Percentiles rank a stretch among this genome's conserved stretches.
Evolutionary conservation across 208 protist species (phyloP).

Genomic region (Crithidia sp.): DNA sequence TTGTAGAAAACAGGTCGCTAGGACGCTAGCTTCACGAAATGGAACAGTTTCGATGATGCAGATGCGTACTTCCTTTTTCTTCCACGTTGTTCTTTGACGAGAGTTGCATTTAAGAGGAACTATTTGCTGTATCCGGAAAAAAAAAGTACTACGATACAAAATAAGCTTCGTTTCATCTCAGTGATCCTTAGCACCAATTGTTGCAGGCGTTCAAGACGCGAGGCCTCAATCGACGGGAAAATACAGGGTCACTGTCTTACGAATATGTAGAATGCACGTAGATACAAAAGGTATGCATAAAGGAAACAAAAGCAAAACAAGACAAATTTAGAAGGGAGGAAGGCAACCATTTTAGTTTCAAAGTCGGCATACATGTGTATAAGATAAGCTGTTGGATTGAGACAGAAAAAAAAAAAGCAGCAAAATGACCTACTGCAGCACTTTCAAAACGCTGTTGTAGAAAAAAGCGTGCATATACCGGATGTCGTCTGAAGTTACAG

Average conservation of each 20-base stretch:
- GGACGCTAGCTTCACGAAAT: too few relatives aligned
- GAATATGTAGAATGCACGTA: too few relatives aligned
- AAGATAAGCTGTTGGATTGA: conserved; percentile 5
- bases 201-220: too few relatives aligned
- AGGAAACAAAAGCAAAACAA: background rate
- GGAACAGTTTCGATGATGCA: conserved; percentile 2
- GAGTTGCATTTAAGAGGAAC: too few relatives aligned
- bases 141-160: too few relatives aligned
- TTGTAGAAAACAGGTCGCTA: too few relatives aligned
- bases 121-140: too few relatives aligned
- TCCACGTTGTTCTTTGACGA: background rate
- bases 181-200: too few relatives aligned
- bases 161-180: too few relatives aligned
- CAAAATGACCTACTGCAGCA: conserved; percentile 43
- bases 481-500: conserved; percentile 84
- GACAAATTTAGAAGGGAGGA: background rate
- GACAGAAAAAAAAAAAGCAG: background rate
- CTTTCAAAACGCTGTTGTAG: conserved; percentile 84
- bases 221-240: too few relatives aligned
- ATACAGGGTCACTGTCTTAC: too few relatives aligned
- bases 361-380: conserved; percentile 9
- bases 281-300: conserved; percentile 4
- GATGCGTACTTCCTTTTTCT: background rate
- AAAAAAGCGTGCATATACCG: conserved; percentile 90
- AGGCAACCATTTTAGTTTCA: background rate